These are phyloP conservation scores for Lanmaoa rubissima DNA, from an alignment of 768 basidiomycete species.

Conservation along the genomic window DNA sequence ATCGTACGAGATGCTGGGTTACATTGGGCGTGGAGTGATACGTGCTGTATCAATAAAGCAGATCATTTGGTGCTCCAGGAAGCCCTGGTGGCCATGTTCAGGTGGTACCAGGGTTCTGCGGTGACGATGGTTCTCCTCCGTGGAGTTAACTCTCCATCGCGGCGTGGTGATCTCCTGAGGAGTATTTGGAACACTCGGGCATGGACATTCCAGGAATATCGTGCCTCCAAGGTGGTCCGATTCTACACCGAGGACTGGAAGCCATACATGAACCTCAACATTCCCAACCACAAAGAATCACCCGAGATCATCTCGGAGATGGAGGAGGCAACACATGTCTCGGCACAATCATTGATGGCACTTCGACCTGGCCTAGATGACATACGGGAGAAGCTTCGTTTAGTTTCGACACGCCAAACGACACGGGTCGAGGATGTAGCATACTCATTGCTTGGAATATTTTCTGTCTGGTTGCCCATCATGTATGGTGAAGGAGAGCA, in stretches of 20 bases:
- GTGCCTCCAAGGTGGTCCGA: slow-evolving; percentile 6
- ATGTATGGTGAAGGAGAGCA: slow-evolving; percentile 13
- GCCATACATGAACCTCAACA: too few species aligned
- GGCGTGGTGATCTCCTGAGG: neutral
- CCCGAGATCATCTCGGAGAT: too few species aligned
- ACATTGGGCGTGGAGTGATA: slow-evolving; percentile 8
- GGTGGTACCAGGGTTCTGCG: neutral
- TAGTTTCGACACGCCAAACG: slow-evolving; percentile 8
- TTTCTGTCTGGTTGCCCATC: slow-evolving; percentile 2
- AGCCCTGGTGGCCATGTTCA: too few species aligned
- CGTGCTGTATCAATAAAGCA: too few species aligned
- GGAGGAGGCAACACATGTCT: too few species aligned
- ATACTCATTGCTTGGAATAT: slow-evolving; percentile 13
- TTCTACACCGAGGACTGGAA: too few species aligned
- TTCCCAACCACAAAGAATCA: too few species aligned
- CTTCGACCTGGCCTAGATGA: too few species aligned
- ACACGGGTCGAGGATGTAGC: slow-evolving; percentile 11
- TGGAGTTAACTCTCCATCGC: neutral
- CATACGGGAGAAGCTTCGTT: slow-evolving; percentile 7
- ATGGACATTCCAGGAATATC: slow-evolving; percentile 13
- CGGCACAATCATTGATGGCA: too few species aligned
- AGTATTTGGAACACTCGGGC: slow-evolving; percentile 2
- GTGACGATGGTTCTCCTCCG: slow-evolving; percentile 1
- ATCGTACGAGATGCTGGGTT: neutral
- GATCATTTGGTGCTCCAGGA: too few species aligned